Percentiles rank a stretch among this genome's conserved stretches.
Evolutionary conservation across 352 stramenopile species (phyloP).

Genomic region (Globisporangium iwayamae): DNA sequence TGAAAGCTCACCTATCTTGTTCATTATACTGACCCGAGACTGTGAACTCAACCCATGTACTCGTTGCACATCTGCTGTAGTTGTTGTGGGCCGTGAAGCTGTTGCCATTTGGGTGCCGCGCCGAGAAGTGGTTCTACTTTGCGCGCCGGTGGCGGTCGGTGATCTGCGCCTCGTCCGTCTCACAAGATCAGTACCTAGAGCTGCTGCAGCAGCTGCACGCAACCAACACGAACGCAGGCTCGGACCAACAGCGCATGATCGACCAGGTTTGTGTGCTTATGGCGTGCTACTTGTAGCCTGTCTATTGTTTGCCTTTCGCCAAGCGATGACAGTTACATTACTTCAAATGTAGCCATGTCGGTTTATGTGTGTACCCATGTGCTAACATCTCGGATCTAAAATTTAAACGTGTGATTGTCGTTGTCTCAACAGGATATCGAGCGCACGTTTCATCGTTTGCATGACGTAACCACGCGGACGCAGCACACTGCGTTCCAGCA

Average conservation of each 20-base stretch:
- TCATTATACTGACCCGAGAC: neutral
- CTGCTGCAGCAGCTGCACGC: constrained; percentile 21
- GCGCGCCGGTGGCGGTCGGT: constrained; percentile 32
- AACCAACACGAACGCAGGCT: constrained; percentile 15
- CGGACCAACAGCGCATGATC: constrained; percentile 38
- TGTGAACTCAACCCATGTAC: neutral
- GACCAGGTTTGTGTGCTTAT: constrained; percentile 20
- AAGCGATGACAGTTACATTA: neutral
- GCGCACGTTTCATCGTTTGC: constrained; percentile 41
- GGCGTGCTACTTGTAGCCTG: neutral
- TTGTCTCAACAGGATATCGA: constrained; percentile 33
- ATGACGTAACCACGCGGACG: constrained; percentile 7
- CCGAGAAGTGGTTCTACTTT: constrained; percentile 49
- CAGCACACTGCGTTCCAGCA: constrained; percentile 7
- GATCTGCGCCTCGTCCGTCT: constrained; percentile 27
- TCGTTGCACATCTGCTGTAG: constrained; percentile 5
- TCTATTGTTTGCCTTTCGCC: neutral
- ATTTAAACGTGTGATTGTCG: constrained; percentile 1
- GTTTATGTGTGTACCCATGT: neutral
- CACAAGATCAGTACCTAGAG: constrained; percentile 32
- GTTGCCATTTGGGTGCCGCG: constrained; percentile 39
- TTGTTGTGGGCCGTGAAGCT: constrained; percentile 48
- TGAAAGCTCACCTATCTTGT: neutral
- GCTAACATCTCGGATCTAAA: neutral
- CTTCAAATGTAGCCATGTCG: constrained; percentile 5